phyloP scores from a whole-genome alignment of 306 rosid genomes.

The Dryas alaskensis region DNA sequence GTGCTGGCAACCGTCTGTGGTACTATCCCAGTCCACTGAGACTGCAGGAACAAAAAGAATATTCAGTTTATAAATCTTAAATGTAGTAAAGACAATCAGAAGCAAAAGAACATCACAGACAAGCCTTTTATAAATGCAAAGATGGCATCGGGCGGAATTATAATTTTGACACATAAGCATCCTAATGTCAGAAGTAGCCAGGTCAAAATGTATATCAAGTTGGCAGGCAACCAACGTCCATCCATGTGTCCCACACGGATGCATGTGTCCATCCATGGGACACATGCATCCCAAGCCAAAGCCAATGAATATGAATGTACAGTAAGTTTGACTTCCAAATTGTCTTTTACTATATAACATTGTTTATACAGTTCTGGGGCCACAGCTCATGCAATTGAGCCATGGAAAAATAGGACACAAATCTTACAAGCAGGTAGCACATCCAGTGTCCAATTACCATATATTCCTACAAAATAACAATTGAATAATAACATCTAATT shows the following conservation, averaged over 20 bases:
- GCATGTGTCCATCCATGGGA: neutral
- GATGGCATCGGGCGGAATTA: neutral
- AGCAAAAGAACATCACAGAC: neutral
- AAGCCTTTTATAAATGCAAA: neutral
- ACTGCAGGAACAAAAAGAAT: constrained; percentile 37
- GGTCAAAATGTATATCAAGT: neutral
- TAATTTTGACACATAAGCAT: neutral
- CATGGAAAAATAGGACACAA: neutral
- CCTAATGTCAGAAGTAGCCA: neutral
- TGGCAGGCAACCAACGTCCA: neutral
- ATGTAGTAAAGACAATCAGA: constrained; percentile 14
- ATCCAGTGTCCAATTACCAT: neutral
- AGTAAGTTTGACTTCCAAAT: neutral
- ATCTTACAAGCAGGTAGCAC: neutral
- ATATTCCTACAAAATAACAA: neutral
- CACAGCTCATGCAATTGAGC: neutral
- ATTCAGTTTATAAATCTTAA: constrained; percentile 21
- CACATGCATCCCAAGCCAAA: constrained; percentile 9
- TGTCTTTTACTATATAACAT: neutral
- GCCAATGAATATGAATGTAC: neutral
- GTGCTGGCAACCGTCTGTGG: constrained; percentile 43
- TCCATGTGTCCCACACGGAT: too few species aligned
- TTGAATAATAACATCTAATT: constrained; percentile 8
- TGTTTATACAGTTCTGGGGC: neutral
- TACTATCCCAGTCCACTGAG: constrained; percentile 60